phyloP scores from a whole-genome alignment of 2,329 filamentous ascomycete species.

The Aspergillus sclerotialis region DNA sequence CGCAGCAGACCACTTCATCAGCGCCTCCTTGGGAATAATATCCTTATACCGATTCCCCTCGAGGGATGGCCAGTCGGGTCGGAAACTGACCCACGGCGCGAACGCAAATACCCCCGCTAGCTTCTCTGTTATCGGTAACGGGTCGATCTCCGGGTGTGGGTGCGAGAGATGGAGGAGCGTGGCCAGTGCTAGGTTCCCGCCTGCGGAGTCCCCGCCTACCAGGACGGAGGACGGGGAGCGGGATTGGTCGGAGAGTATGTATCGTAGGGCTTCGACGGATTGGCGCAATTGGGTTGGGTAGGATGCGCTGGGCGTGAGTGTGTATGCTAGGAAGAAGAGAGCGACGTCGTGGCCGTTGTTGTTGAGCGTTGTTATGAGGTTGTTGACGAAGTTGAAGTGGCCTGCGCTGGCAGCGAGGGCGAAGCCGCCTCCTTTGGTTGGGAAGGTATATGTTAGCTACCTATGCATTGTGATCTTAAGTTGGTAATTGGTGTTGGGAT shows the following conservation, averaged over 20 bases:
- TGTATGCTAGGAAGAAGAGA: constrained; percentile 48
- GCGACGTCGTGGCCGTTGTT: constrained; percentile 37
- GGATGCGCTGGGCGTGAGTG: constrained; percentile 37
- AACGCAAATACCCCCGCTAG: constrained; percentile 43
- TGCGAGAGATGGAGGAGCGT: constrained; percentile 37
- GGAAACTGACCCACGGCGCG: constrained; percentile 51
- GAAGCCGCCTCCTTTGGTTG: constrained; percentile 51
- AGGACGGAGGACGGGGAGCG: constrained; percentile 27
- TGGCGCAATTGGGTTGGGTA: constrained; percentile 37
- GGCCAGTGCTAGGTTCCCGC: constrained; percentile 30
- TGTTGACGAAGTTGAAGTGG: constrained; percentile 40
- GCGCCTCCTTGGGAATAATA: constrained; percentile 31
- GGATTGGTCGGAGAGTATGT: constrained; percentile 26
- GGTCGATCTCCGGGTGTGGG: constrained; percentile 46
- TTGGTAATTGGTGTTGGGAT: too few species aligned
- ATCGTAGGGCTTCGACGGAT: constrained; percentile 29
- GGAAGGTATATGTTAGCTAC: constrained; percentile 5
- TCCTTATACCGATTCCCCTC: constrained; percentile 44
- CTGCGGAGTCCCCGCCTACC: constrained; percentile 35
- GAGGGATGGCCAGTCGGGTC: constrained; percentile 33
- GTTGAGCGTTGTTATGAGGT: constrained; percentile 34
- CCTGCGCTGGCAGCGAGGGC: constrained; percentile 34
- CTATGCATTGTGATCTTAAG: not conserved
- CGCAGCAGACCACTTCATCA: constrained; percentile 37
- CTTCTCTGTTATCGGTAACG: constrained; percentile 31